phyloP scores from a whole-genome alignment of 2,329 filamentous ascomycete species.

The Microsporum ferrugineum region DNA sequence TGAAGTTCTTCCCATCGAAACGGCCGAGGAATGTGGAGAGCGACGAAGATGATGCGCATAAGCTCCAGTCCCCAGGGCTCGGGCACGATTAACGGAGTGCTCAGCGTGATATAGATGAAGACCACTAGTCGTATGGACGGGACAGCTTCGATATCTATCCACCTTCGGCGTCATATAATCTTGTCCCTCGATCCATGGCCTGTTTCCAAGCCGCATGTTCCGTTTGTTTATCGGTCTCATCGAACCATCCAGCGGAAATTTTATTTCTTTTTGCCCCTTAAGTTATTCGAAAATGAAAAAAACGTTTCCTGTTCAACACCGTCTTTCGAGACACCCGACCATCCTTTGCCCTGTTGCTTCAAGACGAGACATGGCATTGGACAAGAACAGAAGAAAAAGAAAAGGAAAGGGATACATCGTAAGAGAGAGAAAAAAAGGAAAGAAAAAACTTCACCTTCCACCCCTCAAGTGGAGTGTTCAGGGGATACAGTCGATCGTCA shows the following conservation, averaged over 20 bases:
- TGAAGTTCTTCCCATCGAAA: not conserved
- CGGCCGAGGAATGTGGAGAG: not conserved
- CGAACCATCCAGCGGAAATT: not conserved
- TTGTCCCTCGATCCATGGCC: not conserved
- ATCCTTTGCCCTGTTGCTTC: not conserved
- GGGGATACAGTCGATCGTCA: not conserved
- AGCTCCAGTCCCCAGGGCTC: not conserved
- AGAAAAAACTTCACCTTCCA: not conserved
- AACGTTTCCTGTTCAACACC: not conserved
- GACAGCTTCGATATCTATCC: not conserved
- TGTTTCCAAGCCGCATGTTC: not conserved
- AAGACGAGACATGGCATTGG: not conserved
- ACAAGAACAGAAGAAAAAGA: not conserved
- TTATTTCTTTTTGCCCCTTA: not conserved
- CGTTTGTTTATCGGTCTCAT: not conserved
- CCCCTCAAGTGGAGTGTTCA: not conserved
- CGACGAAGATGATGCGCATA: not conserved
- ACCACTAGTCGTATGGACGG: no score
- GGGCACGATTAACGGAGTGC: no score
- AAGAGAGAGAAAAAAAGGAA: not conserved
- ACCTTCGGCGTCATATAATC: not conserved
- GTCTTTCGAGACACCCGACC: not conserved
- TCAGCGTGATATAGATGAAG: not conserved
- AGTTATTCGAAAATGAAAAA: not conserved
- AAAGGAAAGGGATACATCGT: not conserved